These are phyloP conservation scores for Selaginella moellendorffii DNA, from an alignment of 75 land plant genomes.

Conservation along the genomic window DNA sequence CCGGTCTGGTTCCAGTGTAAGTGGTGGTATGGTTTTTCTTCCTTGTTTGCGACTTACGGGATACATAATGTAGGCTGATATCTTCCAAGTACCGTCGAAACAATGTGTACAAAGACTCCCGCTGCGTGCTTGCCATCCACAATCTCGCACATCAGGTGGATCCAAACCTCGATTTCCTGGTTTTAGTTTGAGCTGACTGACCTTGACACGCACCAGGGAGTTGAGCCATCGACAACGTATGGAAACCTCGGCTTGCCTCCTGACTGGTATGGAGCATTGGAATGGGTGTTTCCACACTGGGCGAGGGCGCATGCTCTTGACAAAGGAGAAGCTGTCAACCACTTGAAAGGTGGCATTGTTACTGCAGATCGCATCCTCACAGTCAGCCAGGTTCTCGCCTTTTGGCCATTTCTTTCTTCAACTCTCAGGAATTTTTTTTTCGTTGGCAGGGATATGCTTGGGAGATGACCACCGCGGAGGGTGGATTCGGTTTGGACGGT, in stretches of 20 bases:
- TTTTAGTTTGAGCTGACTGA: no score
- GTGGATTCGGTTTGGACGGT: conserved; percentile 10
- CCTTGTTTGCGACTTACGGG: neutral
- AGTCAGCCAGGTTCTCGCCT: conserved; percentile 5
- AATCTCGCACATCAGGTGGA: conserved; percentile 8
- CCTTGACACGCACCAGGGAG: no score
- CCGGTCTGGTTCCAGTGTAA: conserved; percentile 82
- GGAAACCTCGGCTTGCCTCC: conserved; percentile 44
- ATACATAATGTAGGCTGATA: neutral
- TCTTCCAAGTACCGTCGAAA: neutral
- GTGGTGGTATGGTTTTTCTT: conserved; percentile 10
- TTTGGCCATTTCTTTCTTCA: no score
- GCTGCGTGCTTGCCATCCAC: conserved; percentile 6
- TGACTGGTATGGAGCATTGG: conserved; percentile 7
- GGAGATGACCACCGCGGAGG: conserved; percentile 6
- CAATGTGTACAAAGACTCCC: conserved; percentile 3
- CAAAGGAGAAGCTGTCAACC: conserved; percentile 8
- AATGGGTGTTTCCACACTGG: conserved; percentile 69
- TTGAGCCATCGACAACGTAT: conserved; percentile 43
- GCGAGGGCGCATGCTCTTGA: conserved; percentile 5
- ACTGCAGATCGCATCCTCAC: conserved; percentile 3
- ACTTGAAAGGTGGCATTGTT: conserved; percentile 7
- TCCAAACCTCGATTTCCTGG: no score
- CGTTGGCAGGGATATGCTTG: conserved; percentile 9
- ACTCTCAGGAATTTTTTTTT: no score